Percentiles rank a stretch among this genome's conserved stretches.
phyloP scores from a whole-genome alignment of 2,329 filamentous ascomycete species.

The Verticillium zaregamsianum region DNA sequence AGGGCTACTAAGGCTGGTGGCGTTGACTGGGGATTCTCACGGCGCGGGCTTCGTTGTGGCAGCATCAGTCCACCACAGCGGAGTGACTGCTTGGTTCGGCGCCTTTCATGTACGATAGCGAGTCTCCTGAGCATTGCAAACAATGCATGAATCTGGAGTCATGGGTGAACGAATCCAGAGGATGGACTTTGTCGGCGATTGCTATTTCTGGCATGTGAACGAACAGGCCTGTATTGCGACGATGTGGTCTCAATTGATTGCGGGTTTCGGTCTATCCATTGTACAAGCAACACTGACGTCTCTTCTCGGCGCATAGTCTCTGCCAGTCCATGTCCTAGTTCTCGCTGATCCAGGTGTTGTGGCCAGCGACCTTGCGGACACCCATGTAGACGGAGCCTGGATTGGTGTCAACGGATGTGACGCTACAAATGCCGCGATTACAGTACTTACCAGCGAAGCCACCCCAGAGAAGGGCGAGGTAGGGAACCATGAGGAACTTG shows the following conservation, averaged over 20 bases:
- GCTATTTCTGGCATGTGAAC: neutral
- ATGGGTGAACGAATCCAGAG: neutral
- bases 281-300: neutral
- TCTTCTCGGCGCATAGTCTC: neutral
- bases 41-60: neutral
- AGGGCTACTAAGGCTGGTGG: constrained; percentile 46
- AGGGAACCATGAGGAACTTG: constrained; percentile 62
- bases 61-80: neutral
- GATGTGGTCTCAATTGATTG: constrained; percentile 4
- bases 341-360: constrained; percentile 74
- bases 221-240: neutral
- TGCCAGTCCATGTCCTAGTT: constrained; percentile 29
- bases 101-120: neutral
- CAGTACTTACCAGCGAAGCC: constrained; percentile 54
- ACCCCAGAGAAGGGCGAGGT: constrained; percentile 61
- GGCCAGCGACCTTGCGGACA: constrained; percentile 66
- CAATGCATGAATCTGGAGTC: neutral
- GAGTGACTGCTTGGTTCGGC: constrained; percentile 3
- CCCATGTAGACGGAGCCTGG: constrained; percentile 65
- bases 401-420: neutral
- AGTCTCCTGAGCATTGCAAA: constrained; percentile 3
- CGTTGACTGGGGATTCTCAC: neutral
- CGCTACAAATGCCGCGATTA: neutral
- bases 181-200: neutral
- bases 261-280: neutral